Evolutionary conservation across 164 flowering plant species (phyloP), one percentile per base, ranked within the genome.

Genomic region (Dillenia turbinata): DNA sequence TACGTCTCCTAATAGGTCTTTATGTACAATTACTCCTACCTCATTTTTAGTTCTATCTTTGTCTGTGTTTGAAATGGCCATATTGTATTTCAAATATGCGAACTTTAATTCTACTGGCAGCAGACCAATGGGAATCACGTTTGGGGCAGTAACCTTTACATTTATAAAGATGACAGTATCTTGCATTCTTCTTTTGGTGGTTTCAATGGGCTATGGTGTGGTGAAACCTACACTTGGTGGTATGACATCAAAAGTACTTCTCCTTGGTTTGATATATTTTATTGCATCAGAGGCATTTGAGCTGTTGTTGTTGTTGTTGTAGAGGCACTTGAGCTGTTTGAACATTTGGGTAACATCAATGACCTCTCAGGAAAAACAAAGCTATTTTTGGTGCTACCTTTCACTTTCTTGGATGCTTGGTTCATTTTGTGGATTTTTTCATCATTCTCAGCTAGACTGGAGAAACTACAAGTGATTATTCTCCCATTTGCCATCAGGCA

Each of bases 191-290:
- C 85, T 90, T 54, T 69, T 90, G 62, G 90, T 85, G 44, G 95
- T 88, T 46, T 80, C 97, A 45, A 88, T 88, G 95, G 97, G 97
- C 13, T 90, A 68, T 70, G 97, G 97, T 44, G 91, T 90, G 19
- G 87, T 88, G 52, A 76, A 67, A 64, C 92, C 95, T 14, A 88
- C 95, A 2, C 81, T 88, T 26, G 92, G 92, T n/a, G 91, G 89
- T n/a, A 63, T 86, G 62, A 83, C 86, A 49, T 81, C 88, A 2
- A 88, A 70, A 71, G 88, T 85, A 0, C 73, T 83, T 67, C 78
- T 85, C 49, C 85, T 88, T 61, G 92, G 90, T 24, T 26, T 72
- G 13, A 54, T 77, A 19, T 90, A 83, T 70, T 85, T 90, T 63
- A 52, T 83, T 56, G 89, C 95, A 48, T 79, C 91, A 10, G 92